Evolutionary conservation across 345 rosid genomes (phyloP).

Genomic region (Salix viminalis): DNA sequence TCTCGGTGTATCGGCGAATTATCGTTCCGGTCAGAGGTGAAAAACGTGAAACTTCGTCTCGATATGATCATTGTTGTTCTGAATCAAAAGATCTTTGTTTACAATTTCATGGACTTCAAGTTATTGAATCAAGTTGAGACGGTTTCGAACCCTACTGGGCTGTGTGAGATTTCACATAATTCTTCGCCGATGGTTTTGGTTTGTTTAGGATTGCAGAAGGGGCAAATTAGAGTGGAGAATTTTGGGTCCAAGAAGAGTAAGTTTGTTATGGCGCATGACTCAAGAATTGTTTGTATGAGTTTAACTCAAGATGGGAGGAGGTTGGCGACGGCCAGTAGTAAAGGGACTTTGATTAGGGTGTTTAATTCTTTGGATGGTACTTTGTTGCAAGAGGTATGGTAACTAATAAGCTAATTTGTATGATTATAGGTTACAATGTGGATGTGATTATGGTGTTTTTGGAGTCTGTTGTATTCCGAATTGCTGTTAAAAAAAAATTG

Average conservation of each 20-base stretch:
- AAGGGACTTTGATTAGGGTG: constrained; percentile 48
- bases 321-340: constrained; percentile 46
- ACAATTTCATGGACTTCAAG: constrained; percentile 36
- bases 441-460: neutral
- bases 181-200: constrained; percentile 37
- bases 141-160: constrained; percentile 35
- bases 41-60: constrained; percentile 33
- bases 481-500: neutral
- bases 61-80: constrained; percentile 35
- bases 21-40: constrained; percentile 41
- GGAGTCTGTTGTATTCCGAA: neutral
- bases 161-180: constrained; percentile 40
- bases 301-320: constrained; percentile 42
- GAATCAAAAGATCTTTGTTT: constrained; percentile 37
- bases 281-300: constrained; percentile 31
- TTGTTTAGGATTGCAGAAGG: constrained; percentile 42
- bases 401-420: neutral
- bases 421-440: too few relatives aligned
- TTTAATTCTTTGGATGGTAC: constrained; percentile 42
- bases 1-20: constrained; percentile 37
- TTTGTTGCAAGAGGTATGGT: constrained; percentile 45
- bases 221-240: constrained; percentile 47
- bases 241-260: constrained; percentile 36
- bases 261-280: constrained; percentile 43
- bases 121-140: constrained; percentile 42